Evolutionary conservation across 257 asterid genomes (phyloP).

Genomic region (Leptodermis oblonga): DNA sequence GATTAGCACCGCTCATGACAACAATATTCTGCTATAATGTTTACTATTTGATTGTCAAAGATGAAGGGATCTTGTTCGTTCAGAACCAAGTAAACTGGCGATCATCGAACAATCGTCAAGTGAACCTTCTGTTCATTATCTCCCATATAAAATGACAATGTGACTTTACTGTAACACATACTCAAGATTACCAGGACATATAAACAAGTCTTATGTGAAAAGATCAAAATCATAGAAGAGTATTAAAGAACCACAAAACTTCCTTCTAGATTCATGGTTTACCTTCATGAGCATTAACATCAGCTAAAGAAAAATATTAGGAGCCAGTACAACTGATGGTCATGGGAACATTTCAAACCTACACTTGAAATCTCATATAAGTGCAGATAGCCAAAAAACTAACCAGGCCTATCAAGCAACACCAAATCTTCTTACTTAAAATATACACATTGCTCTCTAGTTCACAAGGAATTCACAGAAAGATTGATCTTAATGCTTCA

Average conservation of each 20-base stretch:
- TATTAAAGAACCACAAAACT: background rate
- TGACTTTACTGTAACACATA: background rate
- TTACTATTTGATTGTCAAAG: background rate
- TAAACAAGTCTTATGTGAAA: background rate
- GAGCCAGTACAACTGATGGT: background rate
- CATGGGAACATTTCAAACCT: background rate
- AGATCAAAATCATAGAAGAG: background rate
- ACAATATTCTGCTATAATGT: background rate
- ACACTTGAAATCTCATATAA: background rate
- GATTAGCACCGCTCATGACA: background rate
- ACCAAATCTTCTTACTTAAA: slow-evolving; percentile 6
- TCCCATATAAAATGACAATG: background rate
- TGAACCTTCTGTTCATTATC: background rate
- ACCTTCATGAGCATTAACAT: background rate
- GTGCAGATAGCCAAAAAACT: background rate
- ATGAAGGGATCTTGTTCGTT: background rate
- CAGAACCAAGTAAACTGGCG: background rate
- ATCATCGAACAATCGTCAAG: background rate
- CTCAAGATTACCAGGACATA: background rate
- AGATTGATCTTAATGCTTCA: slow-evolving; percentile 13
- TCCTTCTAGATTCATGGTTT: background rate
- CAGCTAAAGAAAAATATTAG: background rate
- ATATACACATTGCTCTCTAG: slow-evolving; percentile 17
- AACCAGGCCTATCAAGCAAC: background rate
- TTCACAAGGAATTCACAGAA: slow-evolving; percentile 23